Base-by-base conservation (phyloP, 352 stramenopile genomes). In the Globisporangium echinulatum region DNA sequence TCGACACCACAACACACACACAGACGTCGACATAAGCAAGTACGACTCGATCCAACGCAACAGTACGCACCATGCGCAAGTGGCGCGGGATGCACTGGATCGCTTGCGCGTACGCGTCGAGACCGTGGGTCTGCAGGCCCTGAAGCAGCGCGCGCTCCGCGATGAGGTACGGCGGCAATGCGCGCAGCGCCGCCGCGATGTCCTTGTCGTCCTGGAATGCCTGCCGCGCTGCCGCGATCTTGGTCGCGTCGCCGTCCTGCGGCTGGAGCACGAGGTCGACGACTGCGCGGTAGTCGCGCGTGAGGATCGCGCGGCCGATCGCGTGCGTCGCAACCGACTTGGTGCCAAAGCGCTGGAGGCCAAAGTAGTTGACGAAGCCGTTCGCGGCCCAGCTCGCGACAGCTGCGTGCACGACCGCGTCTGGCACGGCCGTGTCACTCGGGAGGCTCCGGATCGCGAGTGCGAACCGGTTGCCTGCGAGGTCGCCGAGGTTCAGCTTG, bases 341-440 rank as follows among this genome's bases (percentile, higher is more conserved):
- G 71, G 79, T 98, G 74, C 81, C 96, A 72, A 98, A 99, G 67
- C 94, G 82, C 77, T 99, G 97, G 53, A 98, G 82, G 4, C 97
- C 97, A 77, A 98, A 99, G 78, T 98, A 99, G 67, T 99, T 99
- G 64, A 98, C 95, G 71, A 98, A 99, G 7, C 97, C 96, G 37
- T 74, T 64, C 5, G 61, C n/a, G 5, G 71, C 65, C 85, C 90
- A 97, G 52, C 68, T 90, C 10, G 71, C 61, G 42, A 96, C 79
- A 0, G 82, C 83, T n/a, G 62, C 61, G 47, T 89, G 67, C 52
- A 96, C 70, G 14, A 85, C 64, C 0, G 77, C 67, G 47, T 88
- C 77, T 11, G 82, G 79, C 9, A 97, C 73, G 7, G 74, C 60
- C 4, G 66, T 50, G 13, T 77, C 68, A 15, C 62, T 54, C 4